A percentile compares a stretch with the other conserved stretches of the same genome.
Evolutionary conservation across 1,139 yeast genomes (phyloP).

Genomic region (Yamadazyma atmosphaerica): DNA sequence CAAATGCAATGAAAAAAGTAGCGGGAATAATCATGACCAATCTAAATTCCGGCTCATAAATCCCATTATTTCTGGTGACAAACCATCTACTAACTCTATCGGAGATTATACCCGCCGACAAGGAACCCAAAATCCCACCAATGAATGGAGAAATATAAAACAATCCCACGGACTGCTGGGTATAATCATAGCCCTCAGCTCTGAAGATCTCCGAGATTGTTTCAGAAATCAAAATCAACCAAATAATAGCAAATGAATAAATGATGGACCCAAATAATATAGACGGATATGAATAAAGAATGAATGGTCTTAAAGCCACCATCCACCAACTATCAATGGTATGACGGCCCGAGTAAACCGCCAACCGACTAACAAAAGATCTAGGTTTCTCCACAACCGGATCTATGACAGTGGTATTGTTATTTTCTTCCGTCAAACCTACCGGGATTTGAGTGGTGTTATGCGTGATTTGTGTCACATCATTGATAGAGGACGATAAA

Average conservation of each 20-base stretch:
- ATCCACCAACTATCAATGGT: conserved; percentile 56
- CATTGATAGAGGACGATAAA: conserved; percentile 19
- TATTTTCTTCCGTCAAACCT: conserved; percentile 19
- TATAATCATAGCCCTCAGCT: conserved; percentile 45
- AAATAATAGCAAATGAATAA: conserved; percentile 60
- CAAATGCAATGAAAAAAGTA: conserved; percentile 44
- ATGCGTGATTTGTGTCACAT: conserved; percentile 8
- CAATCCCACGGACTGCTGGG: conserved; percentile 53
- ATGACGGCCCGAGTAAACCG: conserved; percentile 45
- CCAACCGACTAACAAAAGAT: conserved; percentile 18
- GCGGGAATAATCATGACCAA: conserved; percentile 55
- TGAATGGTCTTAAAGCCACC: conserved; percentile 58
- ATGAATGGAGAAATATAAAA: conserved; percentile 58
- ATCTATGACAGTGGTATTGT: conserved; percentile 5
- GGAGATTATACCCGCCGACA: conserved; percentile 51
- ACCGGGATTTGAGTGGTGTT: conserved; percentile 15
- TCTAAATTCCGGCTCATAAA: conserved; percentile 65
- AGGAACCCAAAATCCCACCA: conserved; percentile 60
- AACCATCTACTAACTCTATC: conserved; percentile 45
- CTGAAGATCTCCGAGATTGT: conserved; percentile 53
- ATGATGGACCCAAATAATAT: conserved; percentile 54
- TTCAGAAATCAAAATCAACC: conserved; percentile 64
- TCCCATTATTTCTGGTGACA: conserved; percentile 46
- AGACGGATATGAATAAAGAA: conserved; percentile 51
- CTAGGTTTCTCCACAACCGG: conserved; percentile 10